Evolutionary conservation across 495 filamentous ascomycete genomes (phyloP).

Genomic region (Neurospora sp.): DNA sequence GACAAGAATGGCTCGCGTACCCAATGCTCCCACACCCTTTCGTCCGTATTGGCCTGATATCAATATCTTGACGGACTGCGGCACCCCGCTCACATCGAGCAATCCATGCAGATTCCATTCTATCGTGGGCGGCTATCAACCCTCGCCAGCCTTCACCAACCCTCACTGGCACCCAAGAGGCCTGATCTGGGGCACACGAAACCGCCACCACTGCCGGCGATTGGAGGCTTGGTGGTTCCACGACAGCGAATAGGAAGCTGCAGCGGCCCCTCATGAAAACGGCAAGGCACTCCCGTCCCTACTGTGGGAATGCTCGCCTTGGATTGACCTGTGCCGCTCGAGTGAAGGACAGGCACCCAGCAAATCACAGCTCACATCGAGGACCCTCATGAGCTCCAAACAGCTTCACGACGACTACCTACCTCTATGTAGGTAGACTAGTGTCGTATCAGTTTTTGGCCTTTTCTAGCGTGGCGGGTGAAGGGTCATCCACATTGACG

Average conservation of each 20-base stretch:
- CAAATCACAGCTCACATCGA: neutral
- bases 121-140: neutral
- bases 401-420: neutral
- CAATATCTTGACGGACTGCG: neutral
- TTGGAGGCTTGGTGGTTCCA: constrained; percentile 23
- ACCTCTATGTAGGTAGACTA: neutral
- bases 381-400: neutral
- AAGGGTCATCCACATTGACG: neutral
- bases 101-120: neutral
- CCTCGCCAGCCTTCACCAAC: neutral
- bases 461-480: neutral
- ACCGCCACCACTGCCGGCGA: constrained; percentile 12
- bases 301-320: constrained; percentile 6
- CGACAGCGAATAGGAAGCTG: constrained; percentile 24
- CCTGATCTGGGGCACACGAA: constrained; percentile 5
- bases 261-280: constrained; percentile 20
- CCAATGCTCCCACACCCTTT: too few relatives aligned
- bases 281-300: constrained; percentile 35
- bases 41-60: neutral
- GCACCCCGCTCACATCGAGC: neutral
- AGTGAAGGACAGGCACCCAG: neutral
- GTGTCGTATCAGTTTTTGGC: neutral
- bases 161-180: neutral
- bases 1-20: neutral
- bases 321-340: neutral